Evolutionary conservation across 441 rosid genomes (phyloP), one percentile per base, ranked within the genome.

Genomic region (Capsella rubella): DNA sequence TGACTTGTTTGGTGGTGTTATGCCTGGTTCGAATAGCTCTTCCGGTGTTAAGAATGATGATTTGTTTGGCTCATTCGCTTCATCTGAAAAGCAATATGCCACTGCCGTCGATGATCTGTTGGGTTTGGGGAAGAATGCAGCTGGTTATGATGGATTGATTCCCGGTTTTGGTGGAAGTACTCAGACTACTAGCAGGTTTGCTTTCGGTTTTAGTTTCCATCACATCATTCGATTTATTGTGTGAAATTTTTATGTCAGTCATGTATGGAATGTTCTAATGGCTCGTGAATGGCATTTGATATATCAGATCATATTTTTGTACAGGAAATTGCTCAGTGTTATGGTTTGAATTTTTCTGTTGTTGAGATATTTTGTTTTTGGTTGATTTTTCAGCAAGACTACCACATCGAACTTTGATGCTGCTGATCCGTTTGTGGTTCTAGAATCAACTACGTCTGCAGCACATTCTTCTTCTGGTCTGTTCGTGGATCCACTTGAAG

Each of bases 1-100:
- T 60, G 99, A 89, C 63, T 52, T 92, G 37, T 88, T 88, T 65
- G 92, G 89, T 65, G 92, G 87, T 53, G 91, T 77, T 67, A 75
- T 82, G 42, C 55, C 82, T 0, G 78, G 77, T 40, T 74, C 84
- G 12, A 81, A 80, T 18, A 76, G 49, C 51, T 90, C 82, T 15
- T 72, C 8, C 65, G 62, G 18, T 50, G 61, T 74, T 45, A 72
- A 54, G 21, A 78, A 72, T 3, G 88, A 76, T 74, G 88, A 79
- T 65, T 18, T 83, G 58, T 85, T 88, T 64, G 84, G 81, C 45
- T 83, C 87, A 0, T 89, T 79, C 72, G 69, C 71, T 65, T 76
- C 90, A 11, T 70, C 84, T 0, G 64, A 84, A 0, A 87, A 73
- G 75, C 87, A 84, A 54, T 76, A 37, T 68, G 69, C 78, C 34